Percentiles rank a stretch among this genome's conserved stretches.
Conservation (phyloP, 1,139 yeast genomes). For the Debaryomyces sp. region DNA sequence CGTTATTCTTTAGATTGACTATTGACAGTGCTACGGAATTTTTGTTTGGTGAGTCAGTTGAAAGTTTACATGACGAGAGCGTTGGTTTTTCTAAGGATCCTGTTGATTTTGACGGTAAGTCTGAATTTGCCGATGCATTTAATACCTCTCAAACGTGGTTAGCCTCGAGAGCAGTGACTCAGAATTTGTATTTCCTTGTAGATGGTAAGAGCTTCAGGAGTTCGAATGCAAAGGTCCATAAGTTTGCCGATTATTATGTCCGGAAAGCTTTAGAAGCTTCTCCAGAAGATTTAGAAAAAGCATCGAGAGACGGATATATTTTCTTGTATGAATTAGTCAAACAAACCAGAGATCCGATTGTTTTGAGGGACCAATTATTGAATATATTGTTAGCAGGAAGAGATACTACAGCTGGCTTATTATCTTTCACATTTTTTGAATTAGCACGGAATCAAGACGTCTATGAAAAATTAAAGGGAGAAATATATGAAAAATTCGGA, state of each 20-base stretch:
- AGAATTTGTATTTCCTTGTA: slow-evolving; percentile 35
- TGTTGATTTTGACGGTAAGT: slow-evolving; percentile 29
- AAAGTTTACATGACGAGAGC: slow-evolving; percentile 35
- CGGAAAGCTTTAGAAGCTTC: slow-evolving; percentile 29
- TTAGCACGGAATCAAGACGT: slow-evolving; percentile 47
- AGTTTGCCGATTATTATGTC: slow-evolving; percentile 35
- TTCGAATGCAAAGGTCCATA: slow-evolving; percentile 32
- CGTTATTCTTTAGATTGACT: slow-evolving; percentile 51
- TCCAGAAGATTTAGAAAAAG: slow-evolving; percentile 35
- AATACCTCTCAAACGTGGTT: slow-evolving; percentile 40
- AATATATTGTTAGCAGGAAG: slow-evolving; percentile 58
- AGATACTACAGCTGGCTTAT: slow-evolving; percentile 60
- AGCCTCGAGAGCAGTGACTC: slow-evolving; percentile 40
- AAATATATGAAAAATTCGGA: slow-evolving; percentile 38
- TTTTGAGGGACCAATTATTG: slow-evolving; percentile 54
- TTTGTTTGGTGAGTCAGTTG: slow-evolving; percentile 57
- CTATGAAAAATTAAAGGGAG: slow-evolving; percentile 40
- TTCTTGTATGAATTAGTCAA: slow-evolving; percentile 54
- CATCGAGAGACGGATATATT: slow-evolving; percentile 43
- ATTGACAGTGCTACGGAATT: slow-evolving; percentile 63
- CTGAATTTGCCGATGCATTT: slow-evolving; percentile 47
- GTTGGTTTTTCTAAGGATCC: slow-evolving; percentile 18
- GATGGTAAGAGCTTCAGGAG: slow-evolving; percentile 35
- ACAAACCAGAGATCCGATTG: slow-evolving; percentile 50
- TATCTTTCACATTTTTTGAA: slow-evolving; percentile 50